A percentile compares a stretch with the other conserved stretches of the same genome.
Conservation (phyloP, 148 eudicot genomes). For the Camellia sinensis region DNA sequence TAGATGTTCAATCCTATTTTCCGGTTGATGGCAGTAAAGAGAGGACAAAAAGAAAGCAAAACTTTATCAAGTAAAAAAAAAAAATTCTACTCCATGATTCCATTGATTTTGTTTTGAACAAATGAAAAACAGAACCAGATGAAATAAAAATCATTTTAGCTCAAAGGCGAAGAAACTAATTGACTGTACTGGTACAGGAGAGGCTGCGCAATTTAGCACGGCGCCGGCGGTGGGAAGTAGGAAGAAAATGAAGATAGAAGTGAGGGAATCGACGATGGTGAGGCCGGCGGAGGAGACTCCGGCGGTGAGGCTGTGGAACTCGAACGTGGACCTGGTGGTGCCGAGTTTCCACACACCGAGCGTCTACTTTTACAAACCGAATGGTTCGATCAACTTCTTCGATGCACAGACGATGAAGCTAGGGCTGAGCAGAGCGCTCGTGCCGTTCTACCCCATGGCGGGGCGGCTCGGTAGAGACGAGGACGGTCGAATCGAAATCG, state of each 20-base stretch:
- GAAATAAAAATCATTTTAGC: too few relatives aligned
- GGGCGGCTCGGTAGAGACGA: slow-evolving; percentile 39
- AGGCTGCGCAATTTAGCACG: background rate
- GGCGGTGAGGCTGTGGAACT: slow-evolving; percentile 27
- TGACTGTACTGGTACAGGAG: background rate
- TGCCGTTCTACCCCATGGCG: slow-evolving; percentile 49
- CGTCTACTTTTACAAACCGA: slow-evolving; percentile 41
- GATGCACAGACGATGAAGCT: slow-evolving; percentile 26
- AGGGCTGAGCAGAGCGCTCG: slow-evolving; percentile 34
- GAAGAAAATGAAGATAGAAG: slow-evolving; percentile 27
- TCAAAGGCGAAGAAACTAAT: too few relatives aligned
- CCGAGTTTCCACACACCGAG: slow-evolving; percentile 38
- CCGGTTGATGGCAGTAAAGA: too few relatives aligned
- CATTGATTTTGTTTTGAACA: too few relatives aligned
- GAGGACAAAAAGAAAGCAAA: too few relatives aligned
- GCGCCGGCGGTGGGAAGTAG: background rate
- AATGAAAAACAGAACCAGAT: too few relatives aligned
- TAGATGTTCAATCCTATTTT: too few relatives aligned
- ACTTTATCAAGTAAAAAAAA: too few relatives aligned
- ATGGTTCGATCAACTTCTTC: slow-evolving; percentile 27
- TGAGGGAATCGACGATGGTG: slow-evolving; percentile 35
- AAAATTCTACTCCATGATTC: too few relatives aligned
- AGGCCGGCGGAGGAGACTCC: slow-evolving; percentile 43
- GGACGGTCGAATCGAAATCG: slow-evolving; percentile 43
- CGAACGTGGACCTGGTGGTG: slow-evolving; percentile 40